These are phyloP conservation scores for Apiospora saccharicola DNA, from an alignment of 2,329 filamentous ascomycete species.

Conservation along the genomic window DNA sequence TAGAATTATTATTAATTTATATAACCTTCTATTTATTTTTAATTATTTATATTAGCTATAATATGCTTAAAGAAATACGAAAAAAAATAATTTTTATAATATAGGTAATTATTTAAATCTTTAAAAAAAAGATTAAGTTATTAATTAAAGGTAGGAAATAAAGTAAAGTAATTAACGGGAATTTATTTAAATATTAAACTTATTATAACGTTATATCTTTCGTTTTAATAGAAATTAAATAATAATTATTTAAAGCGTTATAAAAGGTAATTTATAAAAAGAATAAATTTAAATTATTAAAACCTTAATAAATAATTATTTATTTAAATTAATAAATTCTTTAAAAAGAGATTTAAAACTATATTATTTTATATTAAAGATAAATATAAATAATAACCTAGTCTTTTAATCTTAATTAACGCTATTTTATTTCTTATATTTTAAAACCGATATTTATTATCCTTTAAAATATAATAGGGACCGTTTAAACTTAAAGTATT, in stretches of 20 bases:
- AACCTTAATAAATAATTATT: not conserved
- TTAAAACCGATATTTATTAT: not conserved
- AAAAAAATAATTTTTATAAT: too few species aligned
- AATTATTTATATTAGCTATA: too few species aligned
- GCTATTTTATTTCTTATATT: not conserved
- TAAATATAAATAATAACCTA: not conserved
- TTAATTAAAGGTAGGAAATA: not conserved
- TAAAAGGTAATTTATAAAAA: not conserved
- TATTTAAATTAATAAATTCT: not conserved
- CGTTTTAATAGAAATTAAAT: not conserved
- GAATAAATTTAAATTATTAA: not conserved
- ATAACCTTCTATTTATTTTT: too few species aligned
- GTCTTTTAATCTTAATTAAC: not conserved
- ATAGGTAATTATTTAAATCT: not conserved
- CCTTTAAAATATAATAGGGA: not conserved
- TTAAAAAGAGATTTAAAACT: not conserved
- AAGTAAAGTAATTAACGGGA: not conserved
- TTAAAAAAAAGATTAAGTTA: not conserved
- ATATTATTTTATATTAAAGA: not conserved
- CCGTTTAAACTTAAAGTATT: not conserved
- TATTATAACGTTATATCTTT: not conserved
- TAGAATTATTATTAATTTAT: too few species aligned
- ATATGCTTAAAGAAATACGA: too few species aligned
- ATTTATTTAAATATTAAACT: not conserved
- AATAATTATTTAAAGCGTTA: not conserved